These are phyloP conservation scores for Glomus cerebriforme DNA, from an alignment of 192 early-diverging fungal species.

Conservation along the genomic window DNA sequence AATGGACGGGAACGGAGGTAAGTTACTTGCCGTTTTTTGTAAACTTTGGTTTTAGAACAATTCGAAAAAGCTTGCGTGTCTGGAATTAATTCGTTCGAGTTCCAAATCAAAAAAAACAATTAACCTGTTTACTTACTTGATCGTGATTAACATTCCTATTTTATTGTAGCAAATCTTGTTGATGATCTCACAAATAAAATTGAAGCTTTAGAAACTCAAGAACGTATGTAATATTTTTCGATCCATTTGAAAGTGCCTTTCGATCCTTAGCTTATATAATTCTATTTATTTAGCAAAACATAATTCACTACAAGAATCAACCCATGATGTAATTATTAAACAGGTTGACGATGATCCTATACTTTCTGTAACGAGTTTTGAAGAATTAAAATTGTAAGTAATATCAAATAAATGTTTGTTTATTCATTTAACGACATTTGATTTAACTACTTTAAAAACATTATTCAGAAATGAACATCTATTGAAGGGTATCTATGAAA, in stretches of 20 bases:
- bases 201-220: background rate
- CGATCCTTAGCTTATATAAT: background rate
- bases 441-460: background rate
- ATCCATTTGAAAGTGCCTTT: too few species aligned
- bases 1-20: too few species aligned
- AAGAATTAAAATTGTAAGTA: constrained; percentile 69
- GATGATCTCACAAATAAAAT: background rate
- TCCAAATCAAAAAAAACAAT: background rate
- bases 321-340: constrained; percentile 61
- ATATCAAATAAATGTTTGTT: background rate
- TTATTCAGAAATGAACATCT: constrained; percentile 70
- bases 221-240: background rate
- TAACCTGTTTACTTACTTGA: background rate
- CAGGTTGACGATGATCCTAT: constrained; percentile 77
- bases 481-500: constrained; percentile 90
- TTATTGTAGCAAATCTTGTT: background rate
- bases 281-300: constrained; percentile 14
- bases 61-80: too few species aligned
- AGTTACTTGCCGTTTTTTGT: too few species aligned
- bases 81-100: too few species aligned
- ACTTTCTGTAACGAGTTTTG: constrained; percentile 79
- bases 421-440: background rate
- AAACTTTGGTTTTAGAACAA: too few species aligned
- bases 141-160: background rate
- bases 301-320: constrained; percentile 23